Percentiles rank a stretch among this genome's conserved stretches.
Evolutionary conservation across 495 filamentous ascomycete genomes (phyloP).

Genomic region (Tuber borchii): DNA sequence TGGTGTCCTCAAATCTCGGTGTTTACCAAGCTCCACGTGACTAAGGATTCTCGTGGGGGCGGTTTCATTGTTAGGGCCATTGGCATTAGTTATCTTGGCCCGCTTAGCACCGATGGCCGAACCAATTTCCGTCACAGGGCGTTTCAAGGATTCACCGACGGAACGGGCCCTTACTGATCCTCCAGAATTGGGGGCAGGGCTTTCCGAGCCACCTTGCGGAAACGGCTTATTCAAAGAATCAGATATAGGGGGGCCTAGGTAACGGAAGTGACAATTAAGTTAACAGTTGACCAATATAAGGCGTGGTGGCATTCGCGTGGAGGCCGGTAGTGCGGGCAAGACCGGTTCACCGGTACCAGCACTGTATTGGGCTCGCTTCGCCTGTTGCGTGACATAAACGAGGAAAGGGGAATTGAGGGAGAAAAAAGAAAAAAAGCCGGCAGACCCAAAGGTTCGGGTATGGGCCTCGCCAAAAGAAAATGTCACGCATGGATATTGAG

Average conservation of each 20-base stretch:
- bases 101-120: slow-evolving; percentile 11
- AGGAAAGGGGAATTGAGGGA: background rate
- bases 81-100: slow-evolving; percentile 24
- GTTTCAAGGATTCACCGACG: slow-evolving; percentile 40
- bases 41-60: background rate
- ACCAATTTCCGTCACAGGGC: slow-evolving; percentile 39
- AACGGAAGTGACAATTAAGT: slow-evolving; percentile 17
- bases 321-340: background rate
- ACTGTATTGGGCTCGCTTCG: background rate
- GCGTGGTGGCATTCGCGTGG: background rate
- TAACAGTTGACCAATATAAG: slow-evolving; percentile 21
- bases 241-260: slow-evolving; percentile 38
- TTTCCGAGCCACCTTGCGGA: background rate
- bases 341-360: background rate
- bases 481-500: slow-evolving; percentile 18
- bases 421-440: slow-evolving; percentile 17
- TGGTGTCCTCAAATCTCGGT: slow-evolving; percentile 41
- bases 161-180: slow-evolving; percentile 32
- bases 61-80: slow-evolving; percentile 3
- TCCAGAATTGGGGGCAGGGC: slow-evolving; percentile 20
- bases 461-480: slow-evolving; percentile 44
- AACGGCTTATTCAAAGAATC: slow-evolving; percentile 36
- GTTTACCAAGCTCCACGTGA: slow-evolving; percentile 21
- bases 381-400: background rate
- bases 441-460: slow-evolving; percentile 28